Evolutionary conservation across 2,329 filamentous ascomycete genomes (phyloP).

Genomic region (Emmonsiellopsis sp.): DNA sequence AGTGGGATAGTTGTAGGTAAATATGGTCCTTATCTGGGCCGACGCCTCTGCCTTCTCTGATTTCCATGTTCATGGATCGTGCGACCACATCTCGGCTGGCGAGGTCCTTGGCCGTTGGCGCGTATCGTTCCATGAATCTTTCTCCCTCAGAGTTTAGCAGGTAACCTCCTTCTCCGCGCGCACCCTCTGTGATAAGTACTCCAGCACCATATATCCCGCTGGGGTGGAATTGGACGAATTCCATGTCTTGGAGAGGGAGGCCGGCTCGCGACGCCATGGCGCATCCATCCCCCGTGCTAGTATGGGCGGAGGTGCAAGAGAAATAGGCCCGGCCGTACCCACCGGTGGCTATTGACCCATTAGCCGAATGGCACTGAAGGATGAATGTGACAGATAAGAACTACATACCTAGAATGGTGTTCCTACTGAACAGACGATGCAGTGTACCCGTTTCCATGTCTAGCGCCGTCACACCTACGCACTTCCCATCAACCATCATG

Average conservation of each 20-base stretch:
- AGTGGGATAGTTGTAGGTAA: constrained; percentile 80
- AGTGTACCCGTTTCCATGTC: constrained; percentile 90
- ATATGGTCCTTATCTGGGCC: constrained; percentile 88
- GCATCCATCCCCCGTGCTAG: constrained; percentile 87
- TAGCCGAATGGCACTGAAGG: background rate
- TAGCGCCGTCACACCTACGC: constrained; percentile 80
- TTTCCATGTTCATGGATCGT: constrained; percentile 87
- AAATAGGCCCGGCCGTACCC: constrained; percentile 90
- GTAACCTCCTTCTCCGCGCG: constrained; percentile 86
- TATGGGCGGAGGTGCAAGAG: constrained; percentile 84
- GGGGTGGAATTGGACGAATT: constrained; percentile 91
- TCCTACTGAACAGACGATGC: constrained; percentile 79
- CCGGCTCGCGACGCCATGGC: constrained; percentile 88
- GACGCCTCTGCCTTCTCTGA: constrained; percentile 81
- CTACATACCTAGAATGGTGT: constrained; percentile 54
- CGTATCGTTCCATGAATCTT: constrained; percentile 90
- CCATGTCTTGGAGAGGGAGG: constrained; percentile 85
- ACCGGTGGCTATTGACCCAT: constrained; percentile 61
- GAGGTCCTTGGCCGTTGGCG: constrained; percentile 84
- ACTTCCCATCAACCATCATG: constrained; percentile 86
- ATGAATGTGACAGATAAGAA: background rate
- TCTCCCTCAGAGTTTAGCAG: constrained; percentile 85
- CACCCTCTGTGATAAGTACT: constrained; percentile 83
- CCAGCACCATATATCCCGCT: constrained; percentile 90
- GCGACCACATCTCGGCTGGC: constrained; percentile 83